Conservation (phyloP, 2,329 filamentous ascomycete species). For the Aspergillus puulaauensis region DNA sequence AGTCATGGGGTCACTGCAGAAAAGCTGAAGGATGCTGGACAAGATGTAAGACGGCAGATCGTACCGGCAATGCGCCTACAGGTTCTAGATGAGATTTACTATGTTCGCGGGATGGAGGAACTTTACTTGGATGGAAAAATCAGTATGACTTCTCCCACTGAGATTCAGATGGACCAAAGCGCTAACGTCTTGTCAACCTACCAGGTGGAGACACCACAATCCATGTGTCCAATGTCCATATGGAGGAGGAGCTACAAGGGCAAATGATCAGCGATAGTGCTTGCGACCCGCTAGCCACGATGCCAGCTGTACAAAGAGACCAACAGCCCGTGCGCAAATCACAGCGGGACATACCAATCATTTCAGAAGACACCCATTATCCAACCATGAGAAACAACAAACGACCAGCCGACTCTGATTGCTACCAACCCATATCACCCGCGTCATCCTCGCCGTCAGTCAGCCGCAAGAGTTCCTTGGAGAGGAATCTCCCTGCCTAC, state of each 20-base stretch:
- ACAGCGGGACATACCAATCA: background rate
- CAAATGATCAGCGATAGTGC: background rate
- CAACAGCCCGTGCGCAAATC: background rate
- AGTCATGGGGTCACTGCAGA: constrained; percentile 37
- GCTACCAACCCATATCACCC: constrained; percentile 17
- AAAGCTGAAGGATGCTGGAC: constrained; percentile 40
- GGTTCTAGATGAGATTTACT: constrained; percentile 43
- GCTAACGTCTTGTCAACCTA: constrained; percentile 2
- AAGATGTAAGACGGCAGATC: constrained; percentile 40
- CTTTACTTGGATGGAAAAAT: constrained; percentile 37
- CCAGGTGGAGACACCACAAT: constrained; percentile 30
- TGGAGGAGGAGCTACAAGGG: constrained; percentile 22
- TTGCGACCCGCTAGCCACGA: constrained; percentile 5
- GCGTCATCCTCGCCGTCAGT: constrained; percentile 11
- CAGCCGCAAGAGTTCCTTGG: constrained; percentile 20
- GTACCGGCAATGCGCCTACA: constrained; percentile 33
- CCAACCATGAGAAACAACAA: constrained; percentile 3
- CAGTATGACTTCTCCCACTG: constrained; percentile 24
- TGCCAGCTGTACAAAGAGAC: constrained; percentile 6
- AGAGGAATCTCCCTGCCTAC: constrained; percentile 17
- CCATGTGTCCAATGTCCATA: constrained; percentile 29
- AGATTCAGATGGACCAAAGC: background rate
- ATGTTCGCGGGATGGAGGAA: constrained; percentile 40
- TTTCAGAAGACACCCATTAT: background rate
- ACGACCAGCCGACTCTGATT: constrained; percentile 9